Conservation (phyloP, 225 moss, liverwort and hornwort genomes). For the Neckera pumila region DNA sequence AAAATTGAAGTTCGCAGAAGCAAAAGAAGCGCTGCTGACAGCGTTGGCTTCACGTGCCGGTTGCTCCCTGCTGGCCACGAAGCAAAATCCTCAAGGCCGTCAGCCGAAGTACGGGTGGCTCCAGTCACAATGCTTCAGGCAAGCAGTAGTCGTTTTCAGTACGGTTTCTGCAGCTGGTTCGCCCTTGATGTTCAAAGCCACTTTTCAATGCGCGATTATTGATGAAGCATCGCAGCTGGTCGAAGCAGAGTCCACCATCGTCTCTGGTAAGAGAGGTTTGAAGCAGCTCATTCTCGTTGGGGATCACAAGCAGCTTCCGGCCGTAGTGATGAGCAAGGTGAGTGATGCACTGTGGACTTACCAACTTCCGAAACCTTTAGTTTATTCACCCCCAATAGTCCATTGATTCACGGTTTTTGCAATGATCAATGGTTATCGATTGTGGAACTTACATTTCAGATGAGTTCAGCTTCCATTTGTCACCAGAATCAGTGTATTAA, state of each 20-base stretch:
- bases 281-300: constrained; percentile 66
- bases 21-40: not conserved
- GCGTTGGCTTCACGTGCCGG: not conserved
- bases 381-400: not conserved
- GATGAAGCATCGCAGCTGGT: constrained; percentile 81
- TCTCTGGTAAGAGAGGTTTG: constrained; percentile 43
- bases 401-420: not conserved
- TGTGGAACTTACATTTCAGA: not conserved
- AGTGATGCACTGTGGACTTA: not conserved
- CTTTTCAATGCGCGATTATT: constrained; percentile 47
- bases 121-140: not conserved
- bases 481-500: not conserved
- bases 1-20: not conserved
- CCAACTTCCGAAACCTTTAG: not conserved
- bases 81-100: not conserved
- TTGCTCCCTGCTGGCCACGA: not conserved
- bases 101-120: not conserved
- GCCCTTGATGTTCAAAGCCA: not conserved
- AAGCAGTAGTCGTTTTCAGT: not conserved
- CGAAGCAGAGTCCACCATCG: constrained; percentile 71
- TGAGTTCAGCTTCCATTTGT: not conserved
- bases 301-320: constrained; percentile 77
- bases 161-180: constrained; percentile 1
- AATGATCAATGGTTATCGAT: not conserved
- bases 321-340: constrained; percentile 65